Evolutionary conservation across 2,329 filamentous ascomycete genomes (phyloP).

Genomic region (Metarhizium robertsii): DNA sequence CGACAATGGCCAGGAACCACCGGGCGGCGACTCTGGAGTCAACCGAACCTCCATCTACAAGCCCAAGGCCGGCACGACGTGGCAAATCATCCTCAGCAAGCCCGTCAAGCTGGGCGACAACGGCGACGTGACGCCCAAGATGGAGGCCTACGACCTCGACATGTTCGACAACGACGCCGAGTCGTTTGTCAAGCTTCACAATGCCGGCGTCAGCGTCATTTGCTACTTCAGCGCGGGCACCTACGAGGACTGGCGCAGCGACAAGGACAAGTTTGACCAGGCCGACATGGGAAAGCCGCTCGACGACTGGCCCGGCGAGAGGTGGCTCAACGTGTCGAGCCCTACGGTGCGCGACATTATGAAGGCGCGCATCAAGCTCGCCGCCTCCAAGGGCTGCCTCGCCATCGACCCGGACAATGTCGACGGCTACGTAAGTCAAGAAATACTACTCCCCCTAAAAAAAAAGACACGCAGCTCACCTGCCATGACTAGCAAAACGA

Average conservation of each 20-base stretch:
- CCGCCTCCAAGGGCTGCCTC: constrained; percentile 53
- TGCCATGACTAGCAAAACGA: constrained; percentile 34
- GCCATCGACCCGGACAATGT: constrained; percentile 65
- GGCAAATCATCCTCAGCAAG: constrained; percentile 51
- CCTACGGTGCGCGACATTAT: constrained; percentile 56
- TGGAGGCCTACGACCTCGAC: constrained; percentile 38
- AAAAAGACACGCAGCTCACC: background rate
- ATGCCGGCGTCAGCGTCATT: constrained; percentile 49
- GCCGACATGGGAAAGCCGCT: constrained; percentile 49
- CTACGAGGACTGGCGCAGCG: constrained; percentile 54
- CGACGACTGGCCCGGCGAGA: constrained; percentile 55
- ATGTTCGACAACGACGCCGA: constrained; percentile 43
- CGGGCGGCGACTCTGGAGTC: background rate
- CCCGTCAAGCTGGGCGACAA: constrained; percentile 24
- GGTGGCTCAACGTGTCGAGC: constrained; percentile 48
- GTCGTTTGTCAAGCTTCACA: constrained; percentile 43
- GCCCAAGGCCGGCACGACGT: constrained; percentile 34
- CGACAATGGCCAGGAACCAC: background rate
- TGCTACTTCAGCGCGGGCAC: constrained; percentile 68
- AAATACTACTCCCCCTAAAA: too few relatives aligned
- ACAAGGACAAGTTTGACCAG: constrained; percentile 43
- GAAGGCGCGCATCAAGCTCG: constrained; percentile 47
- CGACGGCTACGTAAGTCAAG: constrained; percentile 41
- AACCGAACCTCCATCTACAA: constrained; percentile 14
- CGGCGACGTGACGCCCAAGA: constrained; percentile 29